A percentile compares a stretch with the other conserved stretches of the same genome.
Conservation (phyloP, 2,329 filamentous ascomycete species). For the Knoxdaviesia proteae region DNA sequence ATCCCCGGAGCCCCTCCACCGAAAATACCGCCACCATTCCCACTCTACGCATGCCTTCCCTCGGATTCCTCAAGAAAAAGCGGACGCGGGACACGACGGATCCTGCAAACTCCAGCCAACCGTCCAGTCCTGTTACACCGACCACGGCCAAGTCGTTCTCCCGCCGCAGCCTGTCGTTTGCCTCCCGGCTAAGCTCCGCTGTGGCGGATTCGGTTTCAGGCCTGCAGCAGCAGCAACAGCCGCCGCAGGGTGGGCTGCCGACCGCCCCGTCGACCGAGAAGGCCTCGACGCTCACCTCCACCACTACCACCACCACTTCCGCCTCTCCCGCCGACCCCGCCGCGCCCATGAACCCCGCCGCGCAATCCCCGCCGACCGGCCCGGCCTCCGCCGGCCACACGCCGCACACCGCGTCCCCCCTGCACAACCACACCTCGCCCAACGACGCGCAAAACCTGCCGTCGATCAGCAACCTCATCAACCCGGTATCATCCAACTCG, state of each 20-base stretch:
- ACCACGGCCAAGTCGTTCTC: conserved; percentile 17
- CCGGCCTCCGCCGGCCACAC: too few species aligned
- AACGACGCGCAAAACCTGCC: conserved; percentile 47
- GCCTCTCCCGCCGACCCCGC: too few species aligned
- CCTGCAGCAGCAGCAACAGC: conserved; percentile 7
- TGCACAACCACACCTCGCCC: conserved; percentile 17
- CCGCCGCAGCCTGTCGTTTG: conserved; percentile 2
- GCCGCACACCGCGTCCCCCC: conserved; percentile 4
- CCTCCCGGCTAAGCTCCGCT: conserved; percentile 3
- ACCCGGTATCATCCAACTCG: conserved; percentile 17
- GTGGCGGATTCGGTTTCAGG: conserved; percentile 5
- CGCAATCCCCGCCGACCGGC: too few species aligned
- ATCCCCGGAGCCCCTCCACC: conserved; percentile 10
- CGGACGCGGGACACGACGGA: conserved; percentile 80
- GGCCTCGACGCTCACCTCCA: conserved; percentile 10
- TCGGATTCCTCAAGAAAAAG: conserved; percentile 97
- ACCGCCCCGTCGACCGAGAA: conserved; percentile 2
- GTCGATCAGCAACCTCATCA: conserved; percentile 69
- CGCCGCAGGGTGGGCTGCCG: conserved; percentile 2
- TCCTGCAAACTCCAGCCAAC: conserved; percentile 43
- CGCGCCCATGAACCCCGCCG: too few species aligned
- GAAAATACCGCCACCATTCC: background rate
- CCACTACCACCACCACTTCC: background rate
- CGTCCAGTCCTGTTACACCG: conserved; percentile 41
- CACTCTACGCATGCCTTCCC: conserved; percentile 53